Base-by-base conservation (phyloP, 306 rosid genomes). In the Lablab purpureus region DNA sequence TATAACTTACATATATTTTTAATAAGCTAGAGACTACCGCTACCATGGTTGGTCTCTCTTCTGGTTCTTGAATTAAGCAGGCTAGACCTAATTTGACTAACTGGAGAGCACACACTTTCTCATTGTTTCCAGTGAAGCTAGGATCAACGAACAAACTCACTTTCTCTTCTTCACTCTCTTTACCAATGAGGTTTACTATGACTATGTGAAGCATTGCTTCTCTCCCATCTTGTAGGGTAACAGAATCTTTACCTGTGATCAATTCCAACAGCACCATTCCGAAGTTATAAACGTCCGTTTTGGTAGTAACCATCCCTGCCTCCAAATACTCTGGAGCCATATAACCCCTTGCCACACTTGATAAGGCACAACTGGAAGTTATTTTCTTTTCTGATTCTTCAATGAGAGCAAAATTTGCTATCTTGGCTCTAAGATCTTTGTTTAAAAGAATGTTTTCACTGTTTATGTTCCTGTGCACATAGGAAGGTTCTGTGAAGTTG, bases 401-500 rank as follows among this genome's bases (percentile, higher is more conserved):
- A n/a, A 91, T 91, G 1, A 79, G 90, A 32, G 88, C 52, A 17
- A 91, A 91, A 73, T 93, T 88, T 0, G 90, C 84, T 72, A 93
- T 87, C 82, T 91, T 88, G 52, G 97, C 97, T 40, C 94, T 83
- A n/a, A 74, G 50, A 21, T 85, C 58, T 43, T 41, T 76, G 89
- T 84, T 85, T 3, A 89, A 84, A 0, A 93, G 82, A 50, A 89
- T 85, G 77, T 89, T 91, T 79, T 52, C 87, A 55, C 83, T 83
- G 70, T 63, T 85, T n/a, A 93, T 76, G 63, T 78, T 83, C 80
- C 75, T 91, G 80, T 91, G 97, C 10, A 89, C 91, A 58, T 88
- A 89, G 27, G 87, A 81, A 27, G 98, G 94, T 22, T 86, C 81
- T 17, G 91, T 91, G 87, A 87, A 93, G 81, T 87, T 81, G 87